Evolutionary conservation across 139 green algal genomes (phyloP).

Genomic region (Edaphochlamys debaryana): DNA sequence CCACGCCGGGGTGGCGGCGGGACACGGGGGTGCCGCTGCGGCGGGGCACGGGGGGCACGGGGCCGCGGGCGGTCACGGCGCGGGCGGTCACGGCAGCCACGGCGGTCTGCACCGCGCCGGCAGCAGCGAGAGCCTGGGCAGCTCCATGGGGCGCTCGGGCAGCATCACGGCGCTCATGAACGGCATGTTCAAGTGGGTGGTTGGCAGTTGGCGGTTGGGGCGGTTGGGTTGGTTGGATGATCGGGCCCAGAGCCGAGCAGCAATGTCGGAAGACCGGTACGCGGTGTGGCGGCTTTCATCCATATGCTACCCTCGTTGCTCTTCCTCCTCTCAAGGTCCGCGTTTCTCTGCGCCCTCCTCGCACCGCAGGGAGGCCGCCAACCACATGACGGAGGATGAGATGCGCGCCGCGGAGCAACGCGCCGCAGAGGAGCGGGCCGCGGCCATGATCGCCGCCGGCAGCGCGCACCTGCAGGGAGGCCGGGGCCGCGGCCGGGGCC

Average conservation of each 20-base stretch:
- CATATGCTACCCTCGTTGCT: not conserved
- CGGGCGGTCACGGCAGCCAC: not conserved
- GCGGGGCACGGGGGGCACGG: not conserved
- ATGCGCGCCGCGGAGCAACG: not conserved
- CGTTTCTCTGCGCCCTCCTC: not conserved
- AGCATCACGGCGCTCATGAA: slow-evolving; percentile 20
- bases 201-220: not conserved
- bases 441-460: not conserved
- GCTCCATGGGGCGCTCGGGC: not conserved
- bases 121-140: not conserved
- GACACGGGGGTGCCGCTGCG: not conserved
- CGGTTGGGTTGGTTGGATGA: no score
- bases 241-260: no score
- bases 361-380: not conserved
- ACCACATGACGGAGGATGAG: not conserved
- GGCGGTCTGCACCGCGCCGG: not conserved
- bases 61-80: not conserved
- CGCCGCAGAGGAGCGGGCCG: no score
- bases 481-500: not conserved
- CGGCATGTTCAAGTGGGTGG: slow-evolving; percentile 27
- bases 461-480: not conserved
- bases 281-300: no score
- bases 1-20: not conserved
- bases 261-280: not conserved
- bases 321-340: no score